Percentiles rank a stretch among this genome's conserved stretches.
These are phyloP conservation scores for Stagonosporopsis cucurbitacearum DNA, from an alignment of 2,329 filamentous ascomycete species.

Conservation along the genomic window DNA sequence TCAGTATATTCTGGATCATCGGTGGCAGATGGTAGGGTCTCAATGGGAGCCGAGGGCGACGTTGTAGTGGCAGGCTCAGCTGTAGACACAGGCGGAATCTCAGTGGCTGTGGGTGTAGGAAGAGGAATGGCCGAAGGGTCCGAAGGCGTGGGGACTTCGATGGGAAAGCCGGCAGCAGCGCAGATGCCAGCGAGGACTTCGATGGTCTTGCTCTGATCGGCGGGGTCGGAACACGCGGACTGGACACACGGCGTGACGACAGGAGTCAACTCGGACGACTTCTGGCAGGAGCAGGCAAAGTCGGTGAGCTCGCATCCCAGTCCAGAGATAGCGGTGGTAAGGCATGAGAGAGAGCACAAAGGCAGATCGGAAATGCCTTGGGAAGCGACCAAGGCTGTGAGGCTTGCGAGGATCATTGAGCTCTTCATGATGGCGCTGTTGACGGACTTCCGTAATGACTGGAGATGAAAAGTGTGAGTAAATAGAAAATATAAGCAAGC, in stretches of 20 bases:
- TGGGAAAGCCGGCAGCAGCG: slow-evolving; percentile 31
- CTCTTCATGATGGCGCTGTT: slow-evolving; percentile 33
- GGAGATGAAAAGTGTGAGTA: not conserved
- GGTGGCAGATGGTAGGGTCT: not conserved
- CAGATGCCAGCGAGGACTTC: slow-evolving; percentile 34
- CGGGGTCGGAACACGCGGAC: slow-evolving; percentile 42
- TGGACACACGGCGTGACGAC: slow-evolving; percentile 54
- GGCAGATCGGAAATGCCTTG: slow-evolving; percentile 51
- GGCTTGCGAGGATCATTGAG: slow-evolving; percentile 37
- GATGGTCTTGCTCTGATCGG: slow-evolving; percentile 45
- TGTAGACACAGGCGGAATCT: not conserved
- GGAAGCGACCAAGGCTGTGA: slow-evolving; percentile 48
- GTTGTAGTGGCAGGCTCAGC: not conserved
- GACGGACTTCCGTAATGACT: not conserved
- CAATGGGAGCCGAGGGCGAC: not conserved
- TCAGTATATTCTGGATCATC: slow-evolving; percentile 4
- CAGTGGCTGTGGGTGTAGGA: not conserved
- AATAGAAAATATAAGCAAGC: not conserved
- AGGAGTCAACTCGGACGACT: slow-evolving; percentile 47
- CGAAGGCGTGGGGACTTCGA: slow-evolving; percentile 20
- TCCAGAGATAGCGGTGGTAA: slow-evolving; percentile 31
- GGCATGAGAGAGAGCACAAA: slow-evolving; percentile 48
- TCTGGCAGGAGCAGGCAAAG: slow-evolving; percentile 56
- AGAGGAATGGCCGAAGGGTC: not conserved
- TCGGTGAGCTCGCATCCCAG: slow-evolving; percentile 52